Evolutionary conservation across 2,329 filamentous ascomycete genomes (phyloP).

Genomic region (Capronia coronata): DNA sequence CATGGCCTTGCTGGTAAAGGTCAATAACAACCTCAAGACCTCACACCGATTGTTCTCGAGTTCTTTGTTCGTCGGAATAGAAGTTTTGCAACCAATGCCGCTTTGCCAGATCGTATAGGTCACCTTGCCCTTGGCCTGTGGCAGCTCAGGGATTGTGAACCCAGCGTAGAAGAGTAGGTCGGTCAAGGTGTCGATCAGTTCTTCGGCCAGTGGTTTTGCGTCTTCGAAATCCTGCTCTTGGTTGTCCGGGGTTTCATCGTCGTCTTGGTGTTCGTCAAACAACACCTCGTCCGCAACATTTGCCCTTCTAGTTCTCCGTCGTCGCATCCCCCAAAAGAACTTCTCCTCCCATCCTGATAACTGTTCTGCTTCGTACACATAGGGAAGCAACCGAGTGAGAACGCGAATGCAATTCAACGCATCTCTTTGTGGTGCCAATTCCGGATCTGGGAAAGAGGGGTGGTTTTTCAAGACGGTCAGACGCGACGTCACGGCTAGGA

Average conservation of each 20-base stretch:
- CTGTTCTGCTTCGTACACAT: conserved; percentile 81
- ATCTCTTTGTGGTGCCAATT: conserved; percentile 74
- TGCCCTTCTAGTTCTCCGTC: conserved; percentile 63
- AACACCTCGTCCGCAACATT: conserved; percentile 67
- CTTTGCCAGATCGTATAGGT: conserved; percentile 97
- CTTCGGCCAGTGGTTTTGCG: conserved; percentile 80
- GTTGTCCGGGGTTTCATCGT: conserved; percentile 41
- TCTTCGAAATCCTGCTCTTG: conserved; percentile 65
- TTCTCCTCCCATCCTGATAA: conserved; percentile 79
- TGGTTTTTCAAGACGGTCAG: conserved; percentile 78
- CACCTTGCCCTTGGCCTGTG: conserved; percentile 68
- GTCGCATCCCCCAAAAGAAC: conserved; percentile 81
- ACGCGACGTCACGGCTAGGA: conserved; percentile 75
- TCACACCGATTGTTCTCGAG: conserved; percentile 90
- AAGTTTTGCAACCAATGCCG: conserved; percentile 88
- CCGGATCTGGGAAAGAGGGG: conserved; percentile 80
- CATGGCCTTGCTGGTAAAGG: conserved; percentile 83
- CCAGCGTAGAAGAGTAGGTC: conserved; percentile 88
- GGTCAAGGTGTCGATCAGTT: conserved; percentile 81
- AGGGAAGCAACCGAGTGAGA: conserved; percentile 81
- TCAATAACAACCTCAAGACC: conserved; percentile 76
- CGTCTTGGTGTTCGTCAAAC: conserved; percentile 66
- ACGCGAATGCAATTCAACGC: conserved; percentile 94
- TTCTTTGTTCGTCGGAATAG: conserved; percentile 81
- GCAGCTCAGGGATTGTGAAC: conserved; percentile 72